Evolutionary conservation across 768 basidiomycete genomes (phyloP), one percentile per base, ranked within the genome.

Genomic region (Porpolomopsis calyptriformis): DNA sequence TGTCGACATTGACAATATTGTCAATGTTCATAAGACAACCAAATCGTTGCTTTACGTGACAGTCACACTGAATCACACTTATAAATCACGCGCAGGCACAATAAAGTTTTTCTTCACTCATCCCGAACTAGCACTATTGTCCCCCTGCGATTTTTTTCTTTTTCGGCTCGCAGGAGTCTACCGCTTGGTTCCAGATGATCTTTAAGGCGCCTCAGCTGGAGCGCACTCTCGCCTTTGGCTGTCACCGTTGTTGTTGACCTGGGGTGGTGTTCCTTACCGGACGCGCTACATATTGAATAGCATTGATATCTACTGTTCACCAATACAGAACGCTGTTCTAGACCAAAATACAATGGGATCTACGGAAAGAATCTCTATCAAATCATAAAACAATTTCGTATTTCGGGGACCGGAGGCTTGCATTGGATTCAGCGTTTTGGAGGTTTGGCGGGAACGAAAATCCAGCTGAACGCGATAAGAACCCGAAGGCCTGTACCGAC

Each of bases 401-500:
- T n/a, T n/a, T n/a, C n/a, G n/a, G n/a, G n/a, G n/a, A n/a, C n/a
- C n/a, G n/a, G n/a, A n/a, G n/a, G n/a, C n/a, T n/a, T n/a, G n/a
- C n/a, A n/a, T n/a, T n/a, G n/a, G n/a, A n/a, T n/a, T n/a, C n/a
- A n/a, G 36, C 19, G 7, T 16, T 38, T 7, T 40, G 16, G 23
- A 40, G 20, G 52, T 29, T 72, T 71, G 12, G 60, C 66, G 0
- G 77, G 81, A 1, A 83, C 69, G 53, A 83, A 73, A 1, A 83
- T 55, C 85, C 85, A 88, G 47, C 69, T 71, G 2, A 82, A 31
- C 4, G 80, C 63, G 48, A 85, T 67, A 49, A 85, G 47, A 35
- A 83, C 52, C 8, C 85, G 71, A 43, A 87, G 50, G 10, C 77
- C 84, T 0, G 76, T 69, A 2, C 72, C 80, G 38, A 87, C 65